Base-by-base conservation (phyloP, 306 rosid genomes). In the Arachis hypogaea region DNA sequence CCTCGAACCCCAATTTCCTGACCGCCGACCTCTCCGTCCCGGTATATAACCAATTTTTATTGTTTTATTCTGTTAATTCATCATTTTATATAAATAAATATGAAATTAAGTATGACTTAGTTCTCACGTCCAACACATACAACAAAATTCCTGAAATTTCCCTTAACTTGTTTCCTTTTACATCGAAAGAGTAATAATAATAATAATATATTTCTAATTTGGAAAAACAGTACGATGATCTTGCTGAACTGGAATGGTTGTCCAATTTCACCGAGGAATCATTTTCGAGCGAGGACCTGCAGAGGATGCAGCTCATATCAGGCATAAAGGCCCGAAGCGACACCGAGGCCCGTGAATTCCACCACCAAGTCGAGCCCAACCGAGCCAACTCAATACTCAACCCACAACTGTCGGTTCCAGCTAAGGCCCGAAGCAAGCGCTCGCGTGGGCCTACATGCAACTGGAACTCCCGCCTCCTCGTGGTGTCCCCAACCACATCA, bases 221-320 rank as follows among this genome's bases (percentile, higher is more conserved):
- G 63, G 36, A 5, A 18, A 51, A 38, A 57, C 87, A 92, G 98
- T 87, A 81, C 62, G 97, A 94, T 70, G 97, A 92, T 49, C 65
- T 88, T 59, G 97, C 96, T 11, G 97, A 89, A 79, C 86, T 94
- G 60, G 99, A 94, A 81, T 94, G 97, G 98, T 77, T 94, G 7
- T 88, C 97, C 0, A 94, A 88, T 83, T 81, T 92, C 47, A 90
- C 70, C 16, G 99, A 94, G 74, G 99, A 94, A 36, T 89, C 97
- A 5, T 89, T 94, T 61, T 89, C 99, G 10, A 85, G 83, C 61
- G 99, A 94, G 4, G 38, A 33, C 77, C 43, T 88, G 67, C 88
- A 89, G 76, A 86, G 83, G 80, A 85, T 94, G 67, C 91, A 90
- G 67, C 82, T 94, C 22, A 92, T 92, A 58, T 84, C 99, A 0